Percentiles rank a stretch among this genome's conserved stretches.
phyloP scores from a whole-genome alignment of 78 protist species.

The Emiliania huxleyi region DNA sequence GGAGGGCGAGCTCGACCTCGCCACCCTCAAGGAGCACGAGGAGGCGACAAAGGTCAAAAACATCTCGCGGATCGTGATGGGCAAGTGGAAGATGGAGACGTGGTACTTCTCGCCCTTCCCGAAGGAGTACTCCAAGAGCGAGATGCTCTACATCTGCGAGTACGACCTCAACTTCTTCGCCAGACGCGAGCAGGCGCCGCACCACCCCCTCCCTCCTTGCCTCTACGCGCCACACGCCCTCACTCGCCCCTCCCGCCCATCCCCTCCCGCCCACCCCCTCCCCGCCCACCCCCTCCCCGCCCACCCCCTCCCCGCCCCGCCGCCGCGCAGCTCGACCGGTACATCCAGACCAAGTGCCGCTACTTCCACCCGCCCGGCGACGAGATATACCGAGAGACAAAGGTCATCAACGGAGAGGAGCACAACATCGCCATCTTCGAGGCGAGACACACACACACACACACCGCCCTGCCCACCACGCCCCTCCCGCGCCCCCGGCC shows the following conservation, averaged over 20 bases:
- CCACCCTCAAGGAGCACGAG: constrained; percentile 60
- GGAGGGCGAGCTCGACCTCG: constrained; percentile 23
- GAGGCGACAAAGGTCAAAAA: constrained; percentile 89
- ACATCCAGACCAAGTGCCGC: constrained; percentile 55
- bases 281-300: too few species aligned
- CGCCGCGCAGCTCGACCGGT: constrained; percentile 20
- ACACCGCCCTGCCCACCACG: too few species aligned
- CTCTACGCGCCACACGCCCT: too few species aligned
- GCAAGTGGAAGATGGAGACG: constrained; percentile 83
- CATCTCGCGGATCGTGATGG: constrained; percentile 70
- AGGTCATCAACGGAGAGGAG: constrained; percentile 60
- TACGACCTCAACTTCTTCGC: constrained; percentile 84
- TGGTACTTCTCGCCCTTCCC: constrained; percentile 95
- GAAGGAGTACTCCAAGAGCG: constrained; percentile 77
- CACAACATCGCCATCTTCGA: constrained; percentile 61
- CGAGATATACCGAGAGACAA: constrained; percentile 84
- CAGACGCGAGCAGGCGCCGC: background rate
- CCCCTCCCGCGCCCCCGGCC: too few species aligned
- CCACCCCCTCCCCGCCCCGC: too few species aligned
- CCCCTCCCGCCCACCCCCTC: too few species aligned
- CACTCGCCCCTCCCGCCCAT: too few species aligned
- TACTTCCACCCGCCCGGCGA: constrained; percentile 88
- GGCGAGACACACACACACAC: too few species aligned
- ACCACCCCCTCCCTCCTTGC: too few species aligned
- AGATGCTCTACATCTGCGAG: constrained; percentile 84